Percentiles rank a stretch among this genome's conserved stretches.
Conservation (phyloP, 2,329 filamentous ascomycete species). For the Alternaria alternata region DNA sequence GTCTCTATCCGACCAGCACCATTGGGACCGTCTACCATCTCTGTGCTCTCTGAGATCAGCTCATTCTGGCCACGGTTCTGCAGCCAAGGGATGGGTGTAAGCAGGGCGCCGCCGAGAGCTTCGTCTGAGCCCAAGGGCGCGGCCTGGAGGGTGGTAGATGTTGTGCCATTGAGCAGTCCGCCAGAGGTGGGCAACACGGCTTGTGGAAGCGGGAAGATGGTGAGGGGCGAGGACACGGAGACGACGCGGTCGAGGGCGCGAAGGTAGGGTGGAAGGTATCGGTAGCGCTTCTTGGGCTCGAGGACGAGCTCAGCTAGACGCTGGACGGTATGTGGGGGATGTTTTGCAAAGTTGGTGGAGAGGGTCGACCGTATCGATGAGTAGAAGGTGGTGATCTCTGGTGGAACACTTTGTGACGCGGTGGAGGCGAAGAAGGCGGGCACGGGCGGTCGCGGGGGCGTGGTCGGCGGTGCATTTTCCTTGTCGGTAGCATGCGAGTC, state of each 20-base stretch:
- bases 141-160: slow-evolving; percentile 51
- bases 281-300: slow-evolving; percentile 79
- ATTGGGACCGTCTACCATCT: slow-evolving; percentile 83
- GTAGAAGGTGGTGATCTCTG: slow-evolving; percentile 44
- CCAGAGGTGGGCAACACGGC: slow-evolving; percentile 61
- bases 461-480: slow-evolving; percentile 68
- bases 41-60: slow-evolving; percentile 75
- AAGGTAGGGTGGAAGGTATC: slow-evolving; percentile 81
- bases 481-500: slow-evolving; percentile 69
- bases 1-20: slow-evolving; percentile 82
- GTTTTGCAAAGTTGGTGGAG: slow-evolving; percentile 69
- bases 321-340: slow-evolving; percentile 92
- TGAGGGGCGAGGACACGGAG: slow-evolving; percentile 82
- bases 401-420: slow-evolving; percentile 37
- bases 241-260: slow-evolving; percentile 91
- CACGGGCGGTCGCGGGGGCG: slow-evolving; percentile 51
- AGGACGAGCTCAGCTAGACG: slow-evolving; percentile 87
- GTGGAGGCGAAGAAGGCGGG: slow-evolving; percentile 53
- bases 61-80: slow-evolving; percentile 61
- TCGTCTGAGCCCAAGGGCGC: slow-evolving; percentile 79
- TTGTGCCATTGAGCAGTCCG: slow-evolving; percentile 68
- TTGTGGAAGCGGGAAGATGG: slow-evolving; percentile 82
- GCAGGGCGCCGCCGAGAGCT: slow-evolving; percentile 83
- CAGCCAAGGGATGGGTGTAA: slow-evolving; percentile 96
- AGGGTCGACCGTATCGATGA: slow-evolving; percentile 61